Percentiles rank a stretch among this genome's conserved stretches.
Evolutionary conservation across 345 rosid species (phyloP).

Genomic region (Populus pruinosa): DNA sequence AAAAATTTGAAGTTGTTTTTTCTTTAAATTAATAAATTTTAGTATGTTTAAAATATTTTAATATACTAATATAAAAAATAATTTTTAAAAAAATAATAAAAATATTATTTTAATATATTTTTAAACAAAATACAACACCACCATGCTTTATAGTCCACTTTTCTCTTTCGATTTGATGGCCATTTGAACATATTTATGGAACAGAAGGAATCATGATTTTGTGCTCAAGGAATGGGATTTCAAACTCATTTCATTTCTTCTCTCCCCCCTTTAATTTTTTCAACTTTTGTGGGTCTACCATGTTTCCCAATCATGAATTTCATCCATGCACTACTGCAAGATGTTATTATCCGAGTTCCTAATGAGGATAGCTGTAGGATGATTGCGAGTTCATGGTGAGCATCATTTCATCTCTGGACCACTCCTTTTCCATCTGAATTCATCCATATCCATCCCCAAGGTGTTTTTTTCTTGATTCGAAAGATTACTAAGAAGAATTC

Average conservation of each 20-base stretch:
- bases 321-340: background rate
- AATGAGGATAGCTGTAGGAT: background rate
- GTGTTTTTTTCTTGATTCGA: background rate
- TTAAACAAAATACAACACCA: rapidly evolving
- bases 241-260: background rate
- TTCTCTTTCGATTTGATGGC: slow-evolving; percentile 1
- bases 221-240: slow-evolving; percentile 1
- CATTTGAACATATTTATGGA: background rate
- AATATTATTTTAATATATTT: no score
- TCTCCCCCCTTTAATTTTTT: background rate
- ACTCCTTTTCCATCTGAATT: background rate
- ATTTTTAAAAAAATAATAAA: no score
- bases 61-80: no score
- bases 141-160: background rate
- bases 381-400: slow-evolving; percentile 1
- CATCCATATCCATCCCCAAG: background rate
- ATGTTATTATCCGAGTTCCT: background rate
- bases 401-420: background rate
- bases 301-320: background rate
- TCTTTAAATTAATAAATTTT: no score
- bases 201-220: slow-evolving; percentile 1
- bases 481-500: background rate
- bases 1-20: no score
- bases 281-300: background rate
- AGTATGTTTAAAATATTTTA: rapidly evolving